Base-by-base conservation (phyloP, 192 early-diverging fungal species). In the Linnemannia hyalina region DNA sequence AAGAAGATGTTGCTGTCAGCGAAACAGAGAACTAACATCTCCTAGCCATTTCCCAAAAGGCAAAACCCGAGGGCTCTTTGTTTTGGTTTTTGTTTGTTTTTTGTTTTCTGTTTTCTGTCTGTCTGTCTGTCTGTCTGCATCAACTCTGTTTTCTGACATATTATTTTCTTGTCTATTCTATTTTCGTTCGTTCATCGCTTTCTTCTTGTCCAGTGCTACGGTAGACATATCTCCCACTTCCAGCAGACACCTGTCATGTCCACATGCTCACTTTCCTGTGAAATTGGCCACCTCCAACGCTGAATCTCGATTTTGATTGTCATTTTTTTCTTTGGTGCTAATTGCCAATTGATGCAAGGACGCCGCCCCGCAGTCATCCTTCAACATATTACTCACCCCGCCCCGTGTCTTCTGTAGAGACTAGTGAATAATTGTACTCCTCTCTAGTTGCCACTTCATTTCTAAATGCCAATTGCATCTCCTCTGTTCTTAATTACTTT, bases 21-120 rank as follows among this genome's bases (percentile, higher is more conserved):
- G 10, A 65, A n/a, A 3, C 26, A 13, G 26, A 13, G 26, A 15
- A 13, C 29, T 15, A 11, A 15, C 29, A 8, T 32, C 13, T 2
- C 13, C 29, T 3, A 47, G 22, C 3, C 70, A 35, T 8, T 22
- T 71, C 22, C 38, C 40, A 71, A 71, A 38, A 71, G 9, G n/a
- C 70, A 22, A 23, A 71, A 38, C 35, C 70, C 35, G 35, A 65
- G 60, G 60, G 60, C 60, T 73, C 72, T 46, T 49, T 75, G 35
- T 36, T 49, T 49, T 20, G 10, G 20, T 32, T 23, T 57, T 23
- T 36, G 20, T 55, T 29, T 41, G 32, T 16, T 42, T 71, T 71
- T 18, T 20, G 49, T 52, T 52, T 52, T 18, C 16, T 2, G 10
- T 52, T 52, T 52, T 35, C 35, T 35, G 35, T 35, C 35, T 35